phyloP scores from a whole-genome alignment of 116 monocot species.

The Posidonia oceanica region DNA sequence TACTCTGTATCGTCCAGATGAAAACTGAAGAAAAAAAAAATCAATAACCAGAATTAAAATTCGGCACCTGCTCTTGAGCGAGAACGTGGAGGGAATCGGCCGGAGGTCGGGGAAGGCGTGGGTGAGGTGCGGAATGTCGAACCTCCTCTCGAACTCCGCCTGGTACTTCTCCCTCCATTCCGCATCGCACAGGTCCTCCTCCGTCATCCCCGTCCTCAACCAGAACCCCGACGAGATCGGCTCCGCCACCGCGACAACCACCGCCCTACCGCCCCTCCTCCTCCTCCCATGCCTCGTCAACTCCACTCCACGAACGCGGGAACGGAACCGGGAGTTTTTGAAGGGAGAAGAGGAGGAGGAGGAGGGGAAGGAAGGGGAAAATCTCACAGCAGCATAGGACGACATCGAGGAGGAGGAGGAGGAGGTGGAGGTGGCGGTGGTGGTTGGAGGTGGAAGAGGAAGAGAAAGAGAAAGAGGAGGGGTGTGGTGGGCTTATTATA shows the following conservation, averaged over 20 bases:
- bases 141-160: slow-evolving; percentile 30
- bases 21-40: no score
- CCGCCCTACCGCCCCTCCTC: not conserved
- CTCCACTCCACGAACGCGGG: no score
- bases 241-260: not conserved
- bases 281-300: not conserved
- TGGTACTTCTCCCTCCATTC: slow-evolving; percentile 29
- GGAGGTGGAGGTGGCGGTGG: no score
- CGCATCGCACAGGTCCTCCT: slow-evolving; percentile 3
- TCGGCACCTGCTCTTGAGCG: slow-evolving; percentile 27
- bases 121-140: slow-evolving; percentile 25
- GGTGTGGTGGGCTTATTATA: no score
- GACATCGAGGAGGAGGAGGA: no score
- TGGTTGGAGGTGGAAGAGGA: no score
- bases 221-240: not conserved
- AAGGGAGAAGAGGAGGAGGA: not conserved
- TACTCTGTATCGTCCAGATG: no score
- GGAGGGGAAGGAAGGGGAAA: not conserved
- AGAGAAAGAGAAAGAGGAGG: no score
- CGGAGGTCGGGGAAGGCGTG: slow-evolving; percentile 24
- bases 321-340: no score
- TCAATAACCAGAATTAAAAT: not conserved
- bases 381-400: no score
- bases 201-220: not conserved
- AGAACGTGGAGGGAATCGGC: slow-evolving; percentile 31